Evolutionary conservation across 768 basidiomycete genomes (phyloP).

Genomic region (Kondoa subrosea): DNA sequence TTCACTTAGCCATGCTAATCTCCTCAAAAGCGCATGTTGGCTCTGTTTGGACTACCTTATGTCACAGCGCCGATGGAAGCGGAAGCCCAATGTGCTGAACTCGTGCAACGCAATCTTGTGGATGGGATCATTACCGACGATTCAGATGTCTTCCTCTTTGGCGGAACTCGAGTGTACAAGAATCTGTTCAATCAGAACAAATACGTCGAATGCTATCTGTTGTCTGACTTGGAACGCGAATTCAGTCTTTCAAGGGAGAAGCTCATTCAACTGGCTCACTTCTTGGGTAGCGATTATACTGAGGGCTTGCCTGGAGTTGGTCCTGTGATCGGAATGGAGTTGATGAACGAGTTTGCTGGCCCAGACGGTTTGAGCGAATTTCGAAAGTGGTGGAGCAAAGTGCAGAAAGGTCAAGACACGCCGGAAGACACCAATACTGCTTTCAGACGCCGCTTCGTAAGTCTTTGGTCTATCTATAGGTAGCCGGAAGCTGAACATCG

Average conservation of each 20-base stretch:
- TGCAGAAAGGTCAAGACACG: constrained; percentile 74
- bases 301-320: constrained; percentile 83
- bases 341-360: constrained; percentile 82
- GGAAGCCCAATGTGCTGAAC: constrained; percentile 91
- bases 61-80: constrained; percentile 99
- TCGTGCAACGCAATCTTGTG: constrained; percentile 66
- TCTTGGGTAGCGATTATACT: constrained; percentile 91
- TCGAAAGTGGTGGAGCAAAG: constrained; percentile 82
- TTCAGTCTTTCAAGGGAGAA: constrained; percentile 70
- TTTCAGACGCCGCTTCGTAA: constrained; percentile 43
- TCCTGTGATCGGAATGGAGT: constrained; percentile 89
- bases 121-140: constrained; percentile 98
- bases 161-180: constrained; percentile 85
- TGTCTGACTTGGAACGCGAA: constrained; percentile 66
- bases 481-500: constrained; percentile 54
- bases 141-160: constrained; percentile 96
- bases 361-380: constrained; percentile 61
- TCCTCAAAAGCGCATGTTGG: constrained; percentile 56
- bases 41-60: constrained; percentile 91
- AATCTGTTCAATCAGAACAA: constrained; percentile 99
- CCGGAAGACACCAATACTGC: constrained; percentile 51
- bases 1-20: not conserved
- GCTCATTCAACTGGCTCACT: constrained; percentile 73
- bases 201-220: constrained; percentile 89
- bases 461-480: constrained; percentile 63